Conservation (phyloP, 352 stramenopile genomes). For the Phytopythium kandeliae region DNA sequence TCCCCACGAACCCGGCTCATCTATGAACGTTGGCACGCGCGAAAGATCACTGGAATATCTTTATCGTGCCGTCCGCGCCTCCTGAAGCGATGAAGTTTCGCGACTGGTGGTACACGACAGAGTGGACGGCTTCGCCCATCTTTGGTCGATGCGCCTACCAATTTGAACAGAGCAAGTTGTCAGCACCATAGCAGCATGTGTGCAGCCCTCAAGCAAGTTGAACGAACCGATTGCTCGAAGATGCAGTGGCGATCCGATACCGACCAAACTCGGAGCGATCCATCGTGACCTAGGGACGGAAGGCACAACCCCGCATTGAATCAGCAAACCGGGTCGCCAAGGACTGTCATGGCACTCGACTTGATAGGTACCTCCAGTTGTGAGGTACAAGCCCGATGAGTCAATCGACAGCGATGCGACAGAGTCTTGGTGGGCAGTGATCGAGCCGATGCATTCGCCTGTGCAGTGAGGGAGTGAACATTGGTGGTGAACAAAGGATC, state of each 20-base stretch:
- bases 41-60: constrained; percentile 78
- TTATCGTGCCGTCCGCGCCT: constrained; percentile 80
- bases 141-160: constrained; percentile 72
- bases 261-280: constrained; percentile 80
- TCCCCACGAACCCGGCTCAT: not conserved
- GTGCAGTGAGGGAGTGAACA: not conserved
- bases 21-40: not conserved
- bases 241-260: constrained; percentile 79
- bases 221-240: constrained; percentile 73
- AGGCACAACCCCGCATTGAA: constrained; percentile 1
- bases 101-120: constrained; percentile 69
- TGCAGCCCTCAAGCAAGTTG: not conserved
- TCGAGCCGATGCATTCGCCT: constrained; percentile 68
- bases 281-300: constrained; percentile 79
- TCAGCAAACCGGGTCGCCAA: not conserved
- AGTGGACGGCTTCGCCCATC: constrained; percentile 72
- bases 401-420: constrained; percentile 81
- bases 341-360: not conserved
- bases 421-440: constrained; percentile 78
- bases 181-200: not conserved
- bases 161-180: no score
- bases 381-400: constrained; percentile 63
- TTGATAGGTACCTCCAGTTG: constrained; percentile 48
- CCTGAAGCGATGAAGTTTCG: constrained; percentile 78
- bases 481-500: no score